These are phyloP conservation scores for Sisymbrium altissimum DNA, from an alignment of 345 rosid genomes.

Conservation along the genomic window DNA sequence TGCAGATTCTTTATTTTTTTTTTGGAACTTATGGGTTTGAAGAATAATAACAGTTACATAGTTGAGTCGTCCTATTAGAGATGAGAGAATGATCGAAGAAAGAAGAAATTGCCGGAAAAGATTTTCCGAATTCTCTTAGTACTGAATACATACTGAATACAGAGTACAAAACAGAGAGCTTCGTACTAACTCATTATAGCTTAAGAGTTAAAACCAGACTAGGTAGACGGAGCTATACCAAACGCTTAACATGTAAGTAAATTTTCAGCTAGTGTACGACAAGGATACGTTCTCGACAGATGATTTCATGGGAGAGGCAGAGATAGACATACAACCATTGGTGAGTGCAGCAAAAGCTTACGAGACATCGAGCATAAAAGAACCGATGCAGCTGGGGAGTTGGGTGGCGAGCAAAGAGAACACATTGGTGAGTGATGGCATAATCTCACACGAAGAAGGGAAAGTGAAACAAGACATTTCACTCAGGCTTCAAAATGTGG, in stretches of 20 bases:
- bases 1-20: not conserved
- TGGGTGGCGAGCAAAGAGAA: conserved; percentile 72
- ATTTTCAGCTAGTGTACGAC: conserved; percentile 72
- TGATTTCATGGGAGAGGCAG: conserved; percentile 98
- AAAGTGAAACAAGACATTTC: conserved; percentile 75
- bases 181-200: not conserved
- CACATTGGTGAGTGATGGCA: conserved; percentile 67
- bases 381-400: conserved; percentile 71
- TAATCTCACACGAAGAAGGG: conserved; percentile 68
- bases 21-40: not conserved
- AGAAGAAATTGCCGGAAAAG: not conserved
- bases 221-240: not conserved
- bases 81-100: not conserved
- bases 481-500: conserved; percentile 78
- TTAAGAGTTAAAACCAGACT: not conserved
- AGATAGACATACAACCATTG: conserved; percentile 94
- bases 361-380: conserved; percentile 50
- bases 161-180: not conserved
- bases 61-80: not conserved
- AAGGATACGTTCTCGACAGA: conserved; percentile 82
- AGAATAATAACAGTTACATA: not conserved
- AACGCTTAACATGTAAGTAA: not conserved
- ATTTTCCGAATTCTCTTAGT: not conserved
- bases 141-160: too few relatives aligned
- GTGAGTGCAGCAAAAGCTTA: conserved; percentile 76